Conservation (phyloP, 192 early-diverging fungal species). For the Backusella westeae region DNA sequence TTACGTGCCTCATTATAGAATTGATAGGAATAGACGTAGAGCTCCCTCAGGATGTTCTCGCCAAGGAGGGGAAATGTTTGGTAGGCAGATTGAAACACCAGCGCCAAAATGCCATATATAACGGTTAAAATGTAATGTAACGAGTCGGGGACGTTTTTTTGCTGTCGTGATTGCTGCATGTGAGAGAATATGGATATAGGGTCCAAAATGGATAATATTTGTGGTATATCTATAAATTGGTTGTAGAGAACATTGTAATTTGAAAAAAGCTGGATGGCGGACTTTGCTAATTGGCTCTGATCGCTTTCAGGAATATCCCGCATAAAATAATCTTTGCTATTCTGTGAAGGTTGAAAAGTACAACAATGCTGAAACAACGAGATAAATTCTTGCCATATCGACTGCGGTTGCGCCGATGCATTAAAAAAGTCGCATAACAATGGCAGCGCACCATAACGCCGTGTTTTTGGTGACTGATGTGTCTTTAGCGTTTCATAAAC, state of each 20-base stretch:
- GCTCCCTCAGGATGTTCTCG: not conserved
- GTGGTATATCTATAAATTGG: slow-evolving; percentile 1
- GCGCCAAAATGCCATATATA: not conserved
- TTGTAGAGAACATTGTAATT: not conserved
- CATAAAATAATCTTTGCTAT: not conserved
- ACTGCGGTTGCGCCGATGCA: not conserved
- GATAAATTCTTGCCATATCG: slow-evolving; percentile 7
- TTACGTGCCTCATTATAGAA: slow-evolving; percentile 9
- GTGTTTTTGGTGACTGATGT: slow-evolving; percentile 6
- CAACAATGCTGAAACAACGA: not conserved
- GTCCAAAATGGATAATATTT: not conserved
- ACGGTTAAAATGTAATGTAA: not conserved
- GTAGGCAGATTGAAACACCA: slow-evolving; percentile 5
- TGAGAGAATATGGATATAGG: not conserved
- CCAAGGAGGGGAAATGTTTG: not conserved
- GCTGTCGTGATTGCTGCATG: not conserved
- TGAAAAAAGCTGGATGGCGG: not conserved
- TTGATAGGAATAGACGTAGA: not conserved
- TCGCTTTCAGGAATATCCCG: not conserved
- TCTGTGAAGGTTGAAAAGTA: not conserved
- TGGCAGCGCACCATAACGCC: not conserved
- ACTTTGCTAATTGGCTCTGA: not conserved
- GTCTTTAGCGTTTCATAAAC: slow-evolving; percentile 11
- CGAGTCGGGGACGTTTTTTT: not conserved
- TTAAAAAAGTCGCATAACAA: slow-evolving; percentile 14